Conservation (phyloP, 2,329 filamentous ascomycete genomes). For the Sporothrix schenckii region DNA sequence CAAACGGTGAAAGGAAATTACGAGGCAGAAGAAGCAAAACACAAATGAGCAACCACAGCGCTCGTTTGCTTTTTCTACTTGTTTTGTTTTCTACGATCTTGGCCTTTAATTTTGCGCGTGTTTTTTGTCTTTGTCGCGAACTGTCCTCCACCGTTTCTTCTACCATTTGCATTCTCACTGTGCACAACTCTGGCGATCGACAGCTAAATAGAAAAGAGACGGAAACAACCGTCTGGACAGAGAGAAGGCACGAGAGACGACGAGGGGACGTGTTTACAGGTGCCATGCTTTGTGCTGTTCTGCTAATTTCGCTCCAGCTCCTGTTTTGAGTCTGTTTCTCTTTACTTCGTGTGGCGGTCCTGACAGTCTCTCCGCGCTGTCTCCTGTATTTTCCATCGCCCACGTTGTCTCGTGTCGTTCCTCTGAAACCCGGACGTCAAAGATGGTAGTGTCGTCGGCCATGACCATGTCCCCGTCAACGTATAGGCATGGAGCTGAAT, state of each 20-base stretch:
- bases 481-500: not conserved
- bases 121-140: not conserved
- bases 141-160: not conserved
- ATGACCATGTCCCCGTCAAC: not conserved
- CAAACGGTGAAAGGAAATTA: constrained; percentile 18
- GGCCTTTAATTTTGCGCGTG: not conserved
- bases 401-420: not conserved
- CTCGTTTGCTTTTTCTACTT: not conserved
- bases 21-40: not conserved
- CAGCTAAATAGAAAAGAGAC: not conserved
- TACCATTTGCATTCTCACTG: not conserved
- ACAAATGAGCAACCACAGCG: not conserved
- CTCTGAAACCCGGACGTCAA: not conserved
- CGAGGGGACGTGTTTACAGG: not conserved
- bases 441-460: not conserved
- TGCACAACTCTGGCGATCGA: not conserved
- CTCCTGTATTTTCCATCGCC: not conserved
- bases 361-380: not conserved
- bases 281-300: not conserved
- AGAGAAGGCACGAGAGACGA: not conserved
- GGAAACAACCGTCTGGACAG: not conserved
- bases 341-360: not conserved
- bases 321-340: constrained; percentile 18
- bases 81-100: no score
- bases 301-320: not conserved